A percentile compares a stretch with the other conserved stretches of the same genome.
phyloP scores from a whole-genome alignment of 495 filamentous ascomycete species.

The Neurospora pannonica region DNA sequence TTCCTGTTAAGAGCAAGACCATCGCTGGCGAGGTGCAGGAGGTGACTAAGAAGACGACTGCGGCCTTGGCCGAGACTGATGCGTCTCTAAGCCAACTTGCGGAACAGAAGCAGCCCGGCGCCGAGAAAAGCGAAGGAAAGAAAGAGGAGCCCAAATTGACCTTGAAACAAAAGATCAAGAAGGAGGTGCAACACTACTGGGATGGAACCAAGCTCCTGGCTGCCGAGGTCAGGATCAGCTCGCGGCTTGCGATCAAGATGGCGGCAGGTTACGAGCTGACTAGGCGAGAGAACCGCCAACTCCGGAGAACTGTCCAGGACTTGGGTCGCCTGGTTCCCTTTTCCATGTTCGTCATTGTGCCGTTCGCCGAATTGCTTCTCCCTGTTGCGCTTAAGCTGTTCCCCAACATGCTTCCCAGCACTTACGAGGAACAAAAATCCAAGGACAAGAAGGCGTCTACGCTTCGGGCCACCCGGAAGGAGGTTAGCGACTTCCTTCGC shows the following conservation, averaged over 20 bases:
- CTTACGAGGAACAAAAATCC: conserved; percentile 84
- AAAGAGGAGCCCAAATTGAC: conserved; percentile 77
- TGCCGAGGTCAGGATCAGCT: conserved; percentile 87
- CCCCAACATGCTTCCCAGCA: conserved; percentile 93
- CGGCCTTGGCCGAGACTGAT: conserved; percentile 14
- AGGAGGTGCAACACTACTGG: conserved; percentile 90
- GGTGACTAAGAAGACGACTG: conserved; percentile 20
- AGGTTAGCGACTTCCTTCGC: conserved; percentile 85
- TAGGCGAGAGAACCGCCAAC: conserved; percentile 82
- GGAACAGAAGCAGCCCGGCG: conserved; percentile 22
- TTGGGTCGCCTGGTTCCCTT: conserved; percentile 89
- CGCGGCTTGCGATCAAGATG: conserved; percentile 89
- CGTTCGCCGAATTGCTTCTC: conserved; percentile 91
- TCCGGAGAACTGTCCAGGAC: conserved; percentile 88
- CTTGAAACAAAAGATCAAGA: conserved; percentile 83
- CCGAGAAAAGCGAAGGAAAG: conserved; percentile 35
- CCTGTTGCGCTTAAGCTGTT: conserved; percentile 89
- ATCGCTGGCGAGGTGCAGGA: conserved; percentile 22
- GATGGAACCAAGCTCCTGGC: conserved; percentile 97
- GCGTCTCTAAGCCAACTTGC: conserved; percentile 24
- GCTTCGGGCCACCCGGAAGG: conserved; percentile 79
- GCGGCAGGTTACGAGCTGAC: conserved; percentile 94
- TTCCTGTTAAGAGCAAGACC: conserved; percentile 22
- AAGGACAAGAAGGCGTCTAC: conserved; percentile 80
- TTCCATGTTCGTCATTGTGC: conserved; percentile 93